Conservation (phyloP, 192 early-diverging fungal species). For the Coemansia furcata region DNA sequence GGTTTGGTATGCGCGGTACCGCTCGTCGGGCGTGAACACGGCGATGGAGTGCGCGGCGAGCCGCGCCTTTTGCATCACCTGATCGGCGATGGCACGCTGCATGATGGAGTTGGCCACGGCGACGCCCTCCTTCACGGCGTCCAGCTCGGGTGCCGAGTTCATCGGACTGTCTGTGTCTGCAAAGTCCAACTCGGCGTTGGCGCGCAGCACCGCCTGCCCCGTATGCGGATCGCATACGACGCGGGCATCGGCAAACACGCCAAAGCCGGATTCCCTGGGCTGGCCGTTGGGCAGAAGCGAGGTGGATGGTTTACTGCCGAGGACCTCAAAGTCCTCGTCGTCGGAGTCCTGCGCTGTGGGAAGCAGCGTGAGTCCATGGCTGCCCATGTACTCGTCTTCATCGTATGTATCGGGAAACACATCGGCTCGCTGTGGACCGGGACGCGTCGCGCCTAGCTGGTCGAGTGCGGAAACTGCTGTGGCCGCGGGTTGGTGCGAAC, state of each 20-base stretch:
- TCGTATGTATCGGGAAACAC: slow-evolving; percentile 4
- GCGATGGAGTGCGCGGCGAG: slow-evolving; percentile 2
- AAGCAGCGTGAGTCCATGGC: slow-evolving; percentile 11
- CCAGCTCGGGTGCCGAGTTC: background rate
- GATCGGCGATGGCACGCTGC: background rate
- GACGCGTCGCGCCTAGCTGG: background rate
- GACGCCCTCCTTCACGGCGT: slow-evolving; percentile 46
- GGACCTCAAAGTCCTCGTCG: background rate
- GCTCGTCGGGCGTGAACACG: slow-evolving; percentile 21
- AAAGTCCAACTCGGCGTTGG: background rate
- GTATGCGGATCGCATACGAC: slow-evolving; percentile 16
- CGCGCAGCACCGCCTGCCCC: slow-evolving; percentile 13
- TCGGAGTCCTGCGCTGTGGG: slow-evolving; percentile 28
- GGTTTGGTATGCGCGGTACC: slow-evolving; percentile 26
- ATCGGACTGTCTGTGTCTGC: too few species aligned
- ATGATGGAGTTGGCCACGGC: slow-evolving; percentile 12
- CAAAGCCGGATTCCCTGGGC: slow-evolving; percentile 12
- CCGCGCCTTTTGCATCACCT: background rate
- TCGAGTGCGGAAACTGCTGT: background rate
- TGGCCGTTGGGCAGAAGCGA: background rate
- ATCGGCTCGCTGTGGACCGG: background rate
- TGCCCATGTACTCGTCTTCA: background rate
- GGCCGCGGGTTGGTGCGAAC: background rate
- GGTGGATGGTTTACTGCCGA: background rate
- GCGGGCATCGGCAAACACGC: slow-evolving; percentile 17